Evolutionary conservation across 192 early-diverging fungal species (phyloP).

Genomic region (Coemansia sp.): DNA sequence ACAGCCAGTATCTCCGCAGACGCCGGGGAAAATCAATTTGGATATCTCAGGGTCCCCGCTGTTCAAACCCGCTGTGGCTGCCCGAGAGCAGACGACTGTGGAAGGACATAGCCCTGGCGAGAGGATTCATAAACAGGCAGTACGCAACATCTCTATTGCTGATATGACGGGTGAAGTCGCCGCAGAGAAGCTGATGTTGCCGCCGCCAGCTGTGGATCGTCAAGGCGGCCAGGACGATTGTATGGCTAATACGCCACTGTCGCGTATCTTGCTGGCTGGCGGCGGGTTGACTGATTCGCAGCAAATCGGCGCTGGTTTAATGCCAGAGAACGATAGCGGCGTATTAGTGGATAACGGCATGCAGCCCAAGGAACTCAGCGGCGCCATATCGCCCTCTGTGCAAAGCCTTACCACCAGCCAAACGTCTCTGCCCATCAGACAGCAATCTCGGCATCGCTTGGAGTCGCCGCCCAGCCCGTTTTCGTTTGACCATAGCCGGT

Average conservation of each 20-base stretch:
- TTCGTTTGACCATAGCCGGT: constrained; percentile 53
- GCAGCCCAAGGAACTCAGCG: not conserved
- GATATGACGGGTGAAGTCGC: not conserved
- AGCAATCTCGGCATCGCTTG: not conserved
- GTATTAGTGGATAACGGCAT: constrained; percentile 23
- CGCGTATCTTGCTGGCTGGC: constrained; percentile 12
- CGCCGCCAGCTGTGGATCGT: constrained; percentile 9
- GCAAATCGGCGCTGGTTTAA: constrained; percentile 3
- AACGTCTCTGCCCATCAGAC: constrained; percentile 15
- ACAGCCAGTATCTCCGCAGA: constrained; percentile 11
- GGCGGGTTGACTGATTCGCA: constrained; percentile 5
- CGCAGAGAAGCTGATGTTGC: constrained; percentile 11
- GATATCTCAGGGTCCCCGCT: constrained; percentile 38
- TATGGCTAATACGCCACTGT: constrained; percentile 11
- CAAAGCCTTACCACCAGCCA: constrained; percentile 28
- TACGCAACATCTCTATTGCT: constrained; percentile 36
- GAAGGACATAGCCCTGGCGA: constrained; percentile 33
- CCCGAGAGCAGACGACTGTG: not conserved
- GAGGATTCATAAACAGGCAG: constrained; percentile 48
- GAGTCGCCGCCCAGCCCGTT: constrained; percentile 45
- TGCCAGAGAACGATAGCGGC: constrained; percentile 45
- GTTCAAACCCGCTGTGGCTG: constrained; percentile 23
- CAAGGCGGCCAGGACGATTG: constrained; percentile 10
- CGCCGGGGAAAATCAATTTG: constrained; percentile 14
- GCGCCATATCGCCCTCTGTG: not conserved